Percentiles rank a stretch among this genome's conserved stretches.
These are phyloP conservation scores for Umbelopsis sp. DNA, from an alignment of 192 early-diverging fungal species.

Conservation along the genomic window DNA sequence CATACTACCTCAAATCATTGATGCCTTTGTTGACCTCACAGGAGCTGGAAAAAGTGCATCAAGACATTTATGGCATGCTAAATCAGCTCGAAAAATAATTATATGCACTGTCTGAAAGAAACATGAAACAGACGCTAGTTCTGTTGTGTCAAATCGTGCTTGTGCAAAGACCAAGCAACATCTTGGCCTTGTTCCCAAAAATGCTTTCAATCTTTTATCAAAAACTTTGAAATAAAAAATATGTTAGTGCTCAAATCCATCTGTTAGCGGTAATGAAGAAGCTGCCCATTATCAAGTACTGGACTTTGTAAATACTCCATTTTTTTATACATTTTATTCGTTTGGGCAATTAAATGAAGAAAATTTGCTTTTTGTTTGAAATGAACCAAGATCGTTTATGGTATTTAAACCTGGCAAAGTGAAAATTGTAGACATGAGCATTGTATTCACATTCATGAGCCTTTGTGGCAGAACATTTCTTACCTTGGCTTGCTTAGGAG, in stretches of 20 bases:
- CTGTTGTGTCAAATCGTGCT: background rate
- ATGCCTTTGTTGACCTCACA: background rate
- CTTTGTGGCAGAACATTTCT: background rate
- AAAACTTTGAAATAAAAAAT: too few species aligned
- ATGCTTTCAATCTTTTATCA: too few species aligned
- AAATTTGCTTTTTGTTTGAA: too few species aligned
- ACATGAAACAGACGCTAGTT: background rate
- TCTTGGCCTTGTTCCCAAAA: background rate
- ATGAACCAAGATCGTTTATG: too few species aligned
- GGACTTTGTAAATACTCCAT: too few species aligned
- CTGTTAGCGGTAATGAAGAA: too few species aligned
- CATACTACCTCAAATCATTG: background rate
- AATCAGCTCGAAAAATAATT: constrained; percentile 14
- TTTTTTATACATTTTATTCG: too few species aligned
- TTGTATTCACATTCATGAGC: background rate
- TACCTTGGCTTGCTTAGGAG: constrained; percentile 30
- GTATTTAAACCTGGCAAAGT: background rate
- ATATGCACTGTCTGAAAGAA: background rate
- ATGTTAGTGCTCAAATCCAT: too few species aligned
- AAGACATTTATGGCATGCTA: constrained; percentile 20
- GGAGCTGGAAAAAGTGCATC: constrained; percentile 24
- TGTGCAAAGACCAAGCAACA: constrained; percentile 6
- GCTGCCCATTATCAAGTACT: too few species aligned
- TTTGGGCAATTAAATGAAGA: too few species aligned
- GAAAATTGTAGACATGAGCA: background rate